Evolutionary conservation across 495 filamentous ascomycete genomes (phyloP).

Genomic region (Neurospora terricola): DNA sequence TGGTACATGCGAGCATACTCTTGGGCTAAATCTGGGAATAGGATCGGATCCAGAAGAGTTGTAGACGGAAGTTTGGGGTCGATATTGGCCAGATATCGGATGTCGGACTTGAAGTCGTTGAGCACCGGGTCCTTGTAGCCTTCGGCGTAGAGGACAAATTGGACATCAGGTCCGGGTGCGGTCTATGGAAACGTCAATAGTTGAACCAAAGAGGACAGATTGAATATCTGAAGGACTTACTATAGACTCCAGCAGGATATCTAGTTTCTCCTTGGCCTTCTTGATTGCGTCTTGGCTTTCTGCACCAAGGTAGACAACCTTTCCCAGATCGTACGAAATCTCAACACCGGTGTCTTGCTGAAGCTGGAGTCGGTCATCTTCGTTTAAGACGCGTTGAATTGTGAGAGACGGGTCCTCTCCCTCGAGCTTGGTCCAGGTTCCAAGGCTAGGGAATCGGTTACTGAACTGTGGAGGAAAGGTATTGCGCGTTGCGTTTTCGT

Average conservation of each 20-base stretch:
- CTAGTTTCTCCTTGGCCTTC: slow-evolving; percentile 25
- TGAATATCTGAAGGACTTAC: slow-evolving; percentile 17
- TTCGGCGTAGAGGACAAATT: slow-evolving; percentile 28
- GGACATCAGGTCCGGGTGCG: background rate
- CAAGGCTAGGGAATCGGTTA: background rate
- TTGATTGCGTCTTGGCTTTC: slow-evolving; percentile 8
- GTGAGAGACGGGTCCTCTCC: slow-evolving; percentile 2
- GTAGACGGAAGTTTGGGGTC: slow-evolving; percentile 6
- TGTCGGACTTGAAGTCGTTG: slow-evolving; percentile 4
- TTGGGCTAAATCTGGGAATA: background rate
- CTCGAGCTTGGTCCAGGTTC: slow-evolving; percentile 13
- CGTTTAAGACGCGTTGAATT: slow-evolving; percentile 8
- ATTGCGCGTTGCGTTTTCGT: background rate
- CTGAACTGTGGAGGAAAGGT: background rate
- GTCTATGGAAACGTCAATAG: background rate
- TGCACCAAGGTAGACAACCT: slow-evolving; percentile 26
- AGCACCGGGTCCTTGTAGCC: slow-evolving; percentile 6
- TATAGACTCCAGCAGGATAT: slow-evolving; percentile 20
- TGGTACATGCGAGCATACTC: slow-evolving; percentile 11
- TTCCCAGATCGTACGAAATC: slow-evolving; percentile 12
- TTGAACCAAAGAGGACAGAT: background rate
- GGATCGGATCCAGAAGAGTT: slow-evolving; percentile 5
- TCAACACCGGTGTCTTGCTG: slow-evolving; percentile 14
- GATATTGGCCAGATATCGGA: slow-evolving; percentile 25
- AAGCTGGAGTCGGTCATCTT: slow-evolving; percentile 12